Conservation (phyloP, 768 basidiomycete genomes). For the Wakefieldia striispora region DNA sequence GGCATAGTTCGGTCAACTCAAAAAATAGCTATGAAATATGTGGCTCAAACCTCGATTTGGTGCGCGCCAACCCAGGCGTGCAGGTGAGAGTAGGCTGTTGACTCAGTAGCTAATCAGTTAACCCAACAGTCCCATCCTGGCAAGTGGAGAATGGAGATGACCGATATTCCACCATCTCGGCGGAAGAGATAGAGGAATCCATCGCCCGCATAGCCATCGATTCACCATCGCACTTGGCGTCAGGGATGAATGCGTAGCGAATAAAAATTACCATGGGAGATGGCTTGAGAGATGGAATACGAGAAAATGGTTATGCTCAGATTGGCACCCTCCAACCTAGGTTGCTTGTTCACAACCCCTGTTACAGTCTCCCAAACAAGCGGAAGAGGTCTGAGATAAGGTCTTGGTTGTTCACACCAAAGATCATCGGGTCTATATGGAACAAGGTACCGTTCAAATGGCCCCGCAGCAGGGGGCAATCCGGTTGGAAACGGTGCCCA, state of each 20-base stretch:
- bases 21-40: neutral
- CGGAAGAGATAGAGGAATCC: too few species aligned
- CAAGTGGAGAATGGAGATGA: too few species aligned
- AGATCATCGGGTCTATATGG: neutral
- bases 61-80: neutral
- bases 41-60: slow-evolving; percentile 2
- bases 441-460: slow-evolving; percentile 1
- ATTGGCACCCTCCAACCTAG: neutral
- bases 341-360: neutral
- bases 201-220: too few species aligned
- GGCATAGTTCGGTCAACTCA: too few species aligned
- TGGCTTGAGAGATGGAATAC: too few species aligned
- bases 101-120: too few species aligned
- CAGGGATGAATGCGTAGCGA: too few species aligned
- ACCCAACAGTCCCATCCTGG: too few species aligned
- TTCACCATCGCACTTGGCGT: too few species aligned
- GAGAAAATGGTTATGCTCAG: neutral
- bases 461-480: neutral
- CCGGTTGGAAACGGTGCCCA: too few species aligned
- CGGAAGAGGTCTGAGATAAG: neutral
- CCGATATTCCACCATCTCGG: too few species aligned
- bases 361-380: neutral
- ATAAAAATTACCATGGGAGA: slow-evolving; percentile 5
- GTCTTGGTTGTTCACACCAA: slow-evolving; percentile 5
- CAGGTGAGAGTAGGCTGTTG: neutral